Conservation (phyloP, 176 grass and related monocot genomes). For the Coix lacrymajobi region DNA sequence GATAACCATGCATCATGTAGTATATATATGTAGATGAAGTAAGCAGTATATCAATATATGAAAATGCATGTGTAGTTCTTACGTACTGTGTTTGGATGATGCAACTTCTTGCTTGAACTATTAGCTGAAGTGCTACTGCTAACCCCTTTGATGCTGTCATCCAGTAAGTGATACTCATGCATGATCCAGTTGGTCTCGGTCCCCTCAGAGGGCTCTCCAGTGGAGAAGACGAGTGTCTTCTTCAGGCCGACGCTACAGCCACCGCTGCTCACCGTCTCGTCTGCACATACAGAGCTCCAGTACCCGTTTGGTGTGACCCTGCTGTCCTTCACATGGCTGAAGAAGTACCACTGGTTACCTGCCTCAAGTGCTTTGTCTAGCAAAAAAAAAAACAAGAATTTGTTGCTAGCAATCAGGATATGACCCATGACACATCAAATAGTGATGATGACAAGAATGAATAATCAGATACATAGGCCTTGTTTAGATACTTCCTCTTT, state of each 20-base stretch:
- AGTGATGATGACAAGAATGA: not conserved
- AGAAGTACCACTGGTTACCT: slow-evolving; percentile 80
- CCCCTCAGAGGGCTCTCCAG: slow-evolving; percentile 38
- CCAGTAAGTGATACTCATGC: slow-evolving; percentile 86
- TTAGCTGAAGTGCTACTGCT: slow-evolving; percentile 17
- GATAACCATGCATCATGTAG: not conserved
- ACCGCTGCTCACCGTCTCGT: slow-evolving; percentile 40
- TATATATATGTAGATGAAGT: not conserved
- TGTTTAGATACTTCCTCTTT: too few species aligned
- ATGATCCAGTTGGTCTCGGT: slow-evolving; percentile 83
- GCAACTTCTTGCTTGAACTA: slow-evolving; percentile 31
- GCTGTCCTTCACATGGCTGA: slow-evolving; percentile 42
- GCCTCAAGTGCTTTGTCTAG: slow-evolving; percentile 82
- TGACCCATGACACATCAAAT: not conserved
- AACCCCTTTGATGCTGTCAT: slow-evolving; percentile 22
- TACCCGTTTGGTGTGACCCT: slow-evolving; percentile 56
- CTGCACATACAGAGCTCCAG: slow-evolving; percentile 47
- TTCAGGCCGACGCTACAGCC: slow-evolving; percentile 51
- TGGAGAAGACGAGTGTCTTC: slow-evolving; percentile 65
- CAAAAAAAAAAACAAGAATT: slow-evolving; percentile 18
- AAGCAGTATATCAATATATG: not conserved
- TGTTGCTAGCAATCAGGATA: slow-evolving; percentile 1
- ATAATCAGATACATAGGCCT: too few species aligned
- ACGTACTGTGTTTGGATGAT: slow-evolving; percentile 45
- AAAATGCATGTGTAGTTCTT: not conserved